Conservation (phyloP, 208 protist species). For the Willaertia magna region DNA sequence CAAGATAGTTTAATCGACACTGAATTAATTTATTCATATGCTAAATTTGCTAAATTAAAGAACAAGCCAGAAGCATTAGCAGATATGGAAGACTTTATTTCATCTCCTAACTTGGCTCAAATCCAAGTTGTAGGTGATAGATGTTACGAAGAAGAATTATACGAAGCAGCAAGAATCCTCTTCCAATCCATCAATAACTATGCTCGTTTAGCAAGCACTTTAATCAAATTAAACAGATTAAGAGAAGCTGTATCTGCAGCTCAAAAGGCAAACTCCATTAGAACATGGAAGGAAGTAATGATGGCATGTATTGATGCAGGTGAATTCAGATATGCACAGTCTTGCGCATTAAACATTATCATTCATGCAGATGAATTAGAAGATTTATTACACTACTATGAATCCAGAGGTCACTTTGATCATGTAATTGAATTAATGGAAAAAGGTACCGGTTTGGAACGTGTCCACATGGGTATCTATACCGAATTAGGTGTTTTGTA, state of each 20-base stretch:
- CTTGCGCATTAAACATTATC: constrained; percentile 93
- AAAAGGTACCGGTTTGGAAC: constrained; percentile 73
- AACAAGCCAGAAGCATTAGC: constrained; percentile 50
- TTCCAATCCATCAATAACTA: constrained; percentile 93
- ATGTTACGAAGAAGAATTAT: constrained; percentile 90
- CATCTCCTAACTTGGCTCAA: constrained; percentile 86
- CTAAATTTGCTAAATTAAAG: constrained; percentile 72
- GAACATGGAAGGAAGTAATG: constrained; percentile 84
- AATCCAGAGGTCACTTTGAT: constrained; percentile 74
- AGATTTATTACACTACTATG: constrained; percentile 72
- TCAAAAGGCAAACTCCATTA: constrained; percentile 87
- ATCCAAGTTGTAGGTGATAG: constrained; percentile 88
- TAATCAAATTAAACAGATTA: constrained; percentile 86
- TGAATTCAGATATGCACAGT: constrained; percentile 94
- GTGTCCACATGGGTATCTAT: constrained; percentile 97
- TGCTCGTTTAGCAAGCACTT: constrained; percentile 77
- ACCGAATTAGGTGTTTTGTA: constrained; percentile 98
- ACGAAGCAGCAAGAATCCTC: constrained; percentile 92
- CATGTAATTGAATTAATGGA: constrained; percentile 88
- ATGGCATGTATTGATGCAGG: constrained; percentile 89
- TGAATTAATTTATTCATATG: constrained; percentile 89
- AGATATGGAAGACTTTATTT: constrained; percentile 98
- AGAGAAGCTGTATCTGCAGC: constrained; percentile 92
- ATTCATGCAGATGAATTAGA: constrained; percentile 93
- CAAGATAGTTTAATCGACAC: constrained; percentile 89